Evolutionary conservation across 495 filamentous ascomycete genomes (phyloP).

Genomic region (Talaromyces liani): DNA sequence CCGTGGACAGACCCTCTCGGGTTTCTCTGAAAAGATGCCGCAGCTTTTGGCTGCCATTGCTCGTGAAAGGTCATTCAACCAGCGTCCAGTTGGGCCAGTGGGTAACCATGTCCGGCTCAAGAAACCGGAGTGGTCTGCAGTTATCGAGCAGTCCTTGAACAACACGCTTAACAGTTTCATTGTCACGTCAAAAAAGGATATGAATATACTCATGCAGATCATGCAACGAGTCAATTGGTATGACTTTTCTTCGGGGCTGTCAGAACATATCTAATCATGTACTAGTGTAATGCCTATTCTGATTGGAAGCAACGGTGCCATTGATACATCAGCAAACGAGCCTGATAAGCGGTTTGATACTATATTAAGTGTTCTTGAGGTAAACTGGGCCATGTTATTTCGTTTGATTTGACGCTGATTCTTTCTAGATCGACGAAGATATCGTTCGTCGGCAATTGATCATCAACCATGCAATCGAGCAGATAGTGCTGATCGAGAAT

Average conservation of each 20-base stretch:
- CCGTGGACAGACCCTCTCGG: constrained; percentile 40
- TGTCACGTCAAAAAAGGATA: constrained; percentile 67
- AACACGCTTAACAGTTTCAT: constrained; percentile 63
- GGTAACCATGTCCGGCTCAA: constrained; percentile 66
- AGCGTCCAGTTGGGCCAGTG: constrained; percentile 76
- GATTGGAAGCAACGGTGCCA: constrained; percentile 50
- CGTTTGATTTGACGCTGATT: constrained; percentile 10
- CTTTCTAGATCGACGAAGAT: constrained; percentile 61
- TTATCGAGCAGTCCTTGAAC: constrained; percentile 70
- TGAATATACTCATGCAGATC: constrained; percentile 49
- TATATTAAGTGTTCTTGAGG: constrained; percentile 65
- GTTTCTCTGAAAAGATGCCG: constrained; percentile 56
- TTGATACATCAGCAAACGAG: constrained; percentile 61
- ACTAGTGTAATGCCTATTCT: constrained; percentile 50
- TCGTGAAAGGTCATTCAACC: constrained; percentile 54
- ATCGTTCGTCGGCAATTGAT: constrained; percentile 73
- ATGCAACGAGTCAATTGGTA: constrained; percentile 56
- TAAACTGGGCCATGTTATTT: constrained; percentile 17
- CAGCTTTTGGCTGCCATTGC: constrained; percentile 59
- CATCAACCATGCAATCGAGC: constrained; percentile 76
- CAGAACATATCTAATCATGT: constrained; percentile 14
- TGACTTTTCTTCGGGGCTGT: constrained; percentile 8
- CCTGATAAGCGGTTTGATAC: constrained; percentile 68
- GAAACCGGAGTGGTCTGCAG: constrained; percentile 76
- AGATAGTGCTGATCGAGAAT: constrained; percentile 67